Percentiles rank a stretch among this genome's conserved stretches.
Evolutionary conservation across 1,284 basidiomycete species (phyloP).

Genomic region (Boletellus dicymbophilus): DNA sequence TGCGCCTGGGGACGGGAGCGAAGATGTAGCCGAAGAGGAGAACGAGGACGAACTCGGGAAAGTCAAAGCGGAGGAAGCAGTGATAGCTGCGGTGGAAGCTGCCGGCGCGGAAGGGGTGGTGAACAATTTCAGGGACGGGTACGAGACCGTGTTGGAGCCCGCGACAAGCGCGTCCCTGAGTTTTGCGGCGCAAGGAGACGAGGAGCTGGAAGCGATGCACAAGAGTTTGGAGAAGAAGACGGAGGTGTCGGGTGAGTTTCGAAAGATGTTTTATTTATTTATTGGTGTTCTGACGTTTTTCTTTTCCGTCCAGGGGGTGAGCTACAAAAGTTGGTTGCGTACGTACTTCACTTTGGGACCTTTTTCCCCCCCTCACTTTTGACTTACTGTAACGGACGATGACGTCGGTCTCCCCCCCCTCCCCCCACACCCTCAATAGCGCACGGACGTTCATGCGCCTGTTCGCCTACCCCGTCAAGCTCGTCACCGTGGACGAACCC

Average conservation of each 20-base stretch:
- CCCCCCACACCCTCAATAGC: slow-evolving; percentile 17
- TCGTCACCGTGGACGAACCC: slow-evolving; percentile 53
- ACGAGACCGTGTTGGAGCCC: slow-evolving; percentile 37
- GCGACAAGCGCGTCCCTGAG: slow-evolving; percentile 21
- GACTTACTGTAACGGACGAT: no score
- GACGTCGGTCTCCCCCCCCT: background rate
- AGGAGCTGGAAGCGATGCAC: slow-evolving; percentile 36
- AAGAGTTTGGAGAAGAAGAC: slow-evolving; percentile 36
- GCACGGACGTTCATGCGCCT: slow-evolving; percentile 47
- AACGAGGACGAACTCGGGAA: no score
- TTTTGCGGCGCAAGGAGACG: slow-evolving; percentile 33
- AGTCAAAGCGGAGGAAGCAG: slow-evolving; percentile 24
- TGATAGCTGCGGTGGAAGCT: slow-evolving; percentile 35
- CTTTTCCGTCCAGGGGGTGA: slow-evolving; percentile 45
- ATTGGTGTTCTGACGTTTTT: no score
- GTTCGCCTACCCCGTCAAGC: slow-evolving; percentile 41
- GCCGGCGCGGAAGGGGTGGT: slow-evolving; percentile 40
- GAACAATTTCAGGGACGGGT: slow-evolving; percentile 19
- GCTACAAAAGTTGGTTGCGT: slow-evolving; percentile 44
- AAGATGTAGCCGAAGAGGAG: no score
- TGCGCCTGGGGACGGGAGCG: slow-evolving; percentile 30
- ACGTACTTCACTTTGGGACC: no score
- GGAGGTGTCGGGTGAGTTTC: no score
- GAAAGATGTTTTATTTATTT: no score
- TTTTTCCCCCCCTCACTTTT: background rate